Evolutionary conservation across 2,329 filamentous ascomycete species (phyloP), one percentile per base, ranked within the genome.

Genomic region (Leptographium wingfieldii): DNA sequence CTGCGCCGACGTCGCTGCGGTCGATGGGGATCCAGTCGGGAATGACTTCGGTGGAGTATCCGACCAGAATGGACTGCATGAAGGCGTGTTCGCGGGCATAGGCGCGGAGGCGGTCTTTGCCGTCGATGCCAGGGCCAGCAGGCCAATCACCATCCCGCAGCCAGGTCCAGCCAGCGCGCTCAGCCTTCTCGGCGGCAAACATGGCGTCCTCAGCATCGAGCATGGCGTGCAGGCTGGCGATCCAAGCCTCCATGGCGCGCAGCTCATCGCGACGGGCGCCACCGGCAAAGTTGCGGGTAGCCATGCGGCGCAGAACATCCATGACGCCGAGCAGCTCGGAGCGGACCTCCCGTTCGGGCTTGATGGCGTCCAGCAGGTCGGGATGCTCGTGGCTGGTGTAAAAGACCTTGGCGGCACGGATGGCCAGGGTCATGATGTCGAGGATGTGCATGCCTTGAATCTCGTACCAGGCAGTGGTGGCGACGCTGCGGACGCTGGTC

Each of bases 341-440:
- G 51, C 94, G 85, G 55, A 99, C 87, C 65, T 88, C 81, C 63
- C 87, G 89, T 71, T 99, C 94, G 0, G 90, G 85, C 72, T 90
- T 92, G 73, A 97, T 95, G 33, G 87, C 77, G 68, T 94, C 90
- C 22, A 97, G 77, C 46, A 89, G 85, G 66, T 94, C 87, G 1
- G 92, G 90, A 58, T 92, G 81, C 68, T 95, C 88, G 70, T 97
- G 94, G 4, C 90, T 83, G 0, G 92, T 96, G 73, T 99, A 97
- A 74, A 97, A 99, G 67, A 95, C 86, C 74, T 95, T 96, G 57
- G 94, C 94, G 1, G 92, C 91, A 58, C 91, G 84, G 66, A 99
- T 97, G n/a, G 92, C 92, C 58, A 97, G 79, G 1, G 94, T 99
- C 69, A 94, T 87, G 58, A 95, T 85, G 70, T 97, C 92, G 60